Conservation (phyloP, 2,329 filamentous ascomycete genomes). For the Colletotrichum sp. region DNA sequence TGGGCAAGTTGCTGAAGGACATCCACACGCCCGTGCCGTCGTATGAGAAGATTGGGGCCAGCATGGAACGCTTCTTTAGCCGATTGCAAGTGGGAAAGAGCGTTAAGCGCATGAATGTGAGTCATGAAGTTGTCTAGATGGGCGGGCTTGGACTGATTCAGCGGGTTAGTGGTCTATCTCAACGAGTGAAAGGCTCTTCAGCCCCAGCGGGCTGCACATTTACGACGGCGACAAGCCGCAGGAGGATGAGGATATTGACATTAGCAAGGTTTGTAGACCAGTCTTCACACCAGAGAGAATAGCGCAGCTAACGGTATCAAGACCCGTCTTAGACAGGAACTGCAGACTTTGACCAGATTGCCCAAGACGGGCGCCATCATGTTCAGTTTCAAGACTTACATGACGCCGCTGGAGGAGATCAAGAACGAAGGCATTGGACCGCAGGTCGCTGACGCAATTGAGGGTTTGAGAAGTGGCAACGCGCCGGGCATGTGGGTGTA, state of each 20-base stretch:
- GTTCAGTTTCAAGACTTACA: conserved; percentile 63
- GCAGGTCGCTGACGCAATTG: conserved; percentile 56
- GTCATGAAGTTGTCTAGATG: conserved; percentile 15
- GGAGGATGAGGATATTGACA: conserved; percentile 41
- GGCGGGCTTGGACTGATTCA: background rate
- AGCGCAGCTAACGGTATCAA: conserved; percentile 24
- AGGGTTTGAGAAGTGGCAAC: conserved; percentile 55
- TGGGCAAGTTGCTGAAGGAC: conserved; percentile 52
- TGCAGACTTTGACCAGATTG: conserved; percentile 57
- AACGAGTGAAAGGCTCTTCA: conserved; percentile 46
- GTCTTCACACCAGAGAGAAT: background rate
- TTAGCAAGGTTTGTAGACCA: conserved; percentile 34
- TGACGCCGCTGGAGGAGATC: conserved; percentile 53
- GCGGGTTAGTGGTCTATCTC: conserved; percentile 53
- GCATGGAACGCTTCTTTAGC: conserved; percentile 60
- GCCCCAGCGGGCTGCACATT: conserved; percentile 41
- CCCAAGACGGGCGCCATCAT: conserved; percentile 51
- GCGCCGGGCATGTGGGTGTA: conserved; percentile 60
- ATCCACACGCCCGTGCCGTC: conserved; percentile 59
- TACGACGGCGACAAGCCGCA: conserved; percentile 35
- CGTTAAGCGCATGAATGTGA: conserved; percentile 56
- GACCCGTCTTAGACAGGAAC: conserved; percentile 49
- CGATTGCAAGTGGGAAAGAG: conserved; percentile 52
- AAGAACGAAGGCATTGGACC: conserved; percentile 53
- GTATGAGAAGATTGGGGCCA: conserved; percentile 58